Base-by-base conservation (phyloP, 2,329 filamentous ascomycete genomes). In the Colletotrichum gloeosporioides region DNA sequence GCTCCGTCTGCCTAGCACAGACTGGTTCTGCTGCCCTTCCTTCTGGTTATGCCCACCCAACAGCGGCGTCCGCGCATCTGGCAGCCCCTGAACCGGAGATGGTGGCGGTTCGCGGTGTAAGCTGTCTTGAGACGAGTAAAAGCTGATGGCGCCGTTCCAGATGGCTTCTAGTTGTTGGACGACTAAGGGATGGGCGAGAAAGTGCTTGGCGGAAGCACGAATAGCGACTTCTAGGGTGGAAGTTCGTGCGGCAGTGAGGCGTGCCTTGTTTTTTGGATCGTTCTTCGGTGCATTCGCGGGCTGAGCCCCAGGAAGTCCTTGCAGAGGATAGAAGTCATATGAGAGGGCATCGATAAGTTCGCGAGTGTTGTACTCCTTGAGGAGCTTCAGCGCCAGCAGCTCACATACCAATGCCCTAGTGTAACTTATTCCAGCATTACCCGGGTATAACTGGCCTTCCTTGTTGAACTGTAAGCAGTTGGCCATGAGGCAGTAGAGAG, bases 151-250 rank as follows among this genome's bases (percentile, higher is more conserved):
- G 32, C 96, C 96, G 25, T 95, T 96, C 96, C 96, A 99, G 77
- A 99, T 98, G 61, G 96, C 96, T 84, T 98, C 96, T n/a, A 99
- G 89, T 82, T 98, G 96, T 84, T 98, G 95, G 10, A 98, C 94
- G 1, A 98, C 96, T 5, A 98, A 88, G 1, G 96, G 96, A 82
- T 98, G 96, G 10, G 96, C 94, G 7, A 99, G 89, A 80, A 98
- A 98, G 79, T 95, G 94, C 86, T 99, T 98, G 27, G 96, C 95
- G 78, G 96, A 96, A 25, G 96, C 95, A 79, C 95, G 93, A 81
- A 99, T 98, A 77, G 96, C 96, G 74, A 99, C 93, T 86, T 98
- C 96, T 36, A 98, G 91, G 9, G 96, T 96, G 10, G 96, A 98
- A 18, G 96, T 96, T 75, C 96, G 92, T 32, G 95, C 94, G 59